Base-by-base conservation (phyloP, 371 early-diverging fungal species). In the Apophysomyces elegans region DNA sequence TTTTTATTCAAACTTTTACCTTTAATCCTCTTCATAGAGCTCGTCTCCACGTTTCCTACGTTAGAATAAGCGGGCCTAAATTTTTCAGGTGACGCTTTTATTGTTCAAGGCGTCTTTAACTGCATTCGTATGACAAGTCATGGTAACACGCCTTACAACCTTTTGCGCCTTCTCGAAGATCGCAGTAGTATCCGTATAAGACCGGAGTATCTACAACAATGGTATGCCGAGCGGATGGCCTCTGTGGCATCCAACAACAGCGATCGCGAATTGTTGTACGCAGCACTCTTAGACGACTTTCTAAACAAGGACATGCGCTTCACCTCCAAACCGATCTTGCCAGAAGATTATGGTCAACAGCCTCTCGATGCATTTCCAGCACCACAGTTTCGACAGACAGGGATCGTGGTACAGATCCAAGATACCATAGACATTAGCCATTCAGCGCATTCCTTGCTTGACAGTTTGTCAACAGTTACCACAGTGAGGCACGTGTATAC, bases 331-430 rank as follows among this genome's bases (percentile, higher is more conserved):
- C 68, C 79, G 11, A 70, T 71, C 1, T 72, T 74, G 39, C 70
- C 69, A 11, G 38, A 43, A 13, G 56, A 74, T 21, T 66, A 58
- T 44, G 77, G 70, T 1, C 44, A 62, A 4, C 57, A 64, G 9
- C 32, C 66, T 2, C n/a, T 71, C 0, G 54, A 41, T 11, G 65
- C 69, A 1, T 78, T 75, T 58, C 76, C 79, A 37, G 47, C 66
- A 4, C 68, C 62, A 3, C 56, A 65, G 3, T 45, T 72, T 7
- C 62, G 59, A 7, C 64, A 67, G 12, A 26, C 32, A 2, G 77
- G 74, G 11, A 70, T 75, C 4, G 72, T 81, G 1, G 63, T 81
- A 8, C 77, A 81, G 54, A 75, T 81, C 8, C 68, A 69, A 37
- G 76, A 79, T 45, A 61, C 74, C 7, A 56, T 64, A 7, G 79